Base-by-base conservation (phyloP, 768 basidiomycete genomes). In the Tulasnella sp. region DNA sequence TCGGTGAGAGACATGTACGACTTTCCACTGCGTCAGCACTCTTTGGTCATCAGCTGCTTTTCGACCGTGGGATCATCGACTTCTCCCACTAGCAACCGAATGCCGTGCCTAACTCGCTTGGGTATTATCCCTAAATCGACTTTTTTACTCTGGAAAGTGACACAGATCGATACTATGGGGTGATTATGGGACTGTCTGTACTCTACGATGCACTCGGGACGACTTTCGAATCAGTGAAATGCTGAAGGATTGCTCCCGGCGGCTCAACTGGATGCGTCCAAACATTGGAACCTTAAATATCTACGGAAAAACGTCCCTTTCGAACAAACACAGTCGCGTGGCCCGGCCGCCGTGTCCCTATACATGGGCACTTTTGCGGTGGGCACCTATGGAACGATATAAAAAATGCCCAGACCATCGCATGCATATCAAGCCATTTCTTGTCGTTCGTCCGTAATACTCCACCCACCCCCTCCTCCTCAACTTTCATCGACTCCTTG, bases 361-460 rank as follows among this genome's bases (percentile, higher is more conserved):
- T 69, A 69, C 64, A 69, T 60, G 34, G 64, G 64, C 31, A 69
- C 64, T 69, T 60, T 60, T 60, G 58, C 34, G 11, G 64, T 69
- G 9, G 60, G 9, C 31, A 31, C 24, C 14, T 24, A 64, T 64
- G 60, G 60, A 64, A 64, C 24, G 60, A 64, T 64, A 64, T 12
- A 16, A 12, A 69, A 69, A 69, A 31, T 31, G 64, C 64, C 64
- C 54, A 54, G 54, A 46, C 46, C 31, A 69, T 2, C 31, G 64
- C 34, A 18, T 20, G 20, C 4, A 37, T 18, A 69, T 69, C 28
- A 34, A 69, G 1, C 64, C 64, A 69, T 34, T 69, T 69, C 64
- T 69, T 69, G 64, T 37, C 31, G 14, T 69, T 28, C 18, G 31
- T 14, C 64, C 64, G 31, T 69, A 69, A 69, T 69, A 69, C 28